Evolutionary conservation across 352 stramenopile genomes (phyloP), one percentile per base, ranked within the genome.

Genomic region (Phytophthora foliorum): DNA sequence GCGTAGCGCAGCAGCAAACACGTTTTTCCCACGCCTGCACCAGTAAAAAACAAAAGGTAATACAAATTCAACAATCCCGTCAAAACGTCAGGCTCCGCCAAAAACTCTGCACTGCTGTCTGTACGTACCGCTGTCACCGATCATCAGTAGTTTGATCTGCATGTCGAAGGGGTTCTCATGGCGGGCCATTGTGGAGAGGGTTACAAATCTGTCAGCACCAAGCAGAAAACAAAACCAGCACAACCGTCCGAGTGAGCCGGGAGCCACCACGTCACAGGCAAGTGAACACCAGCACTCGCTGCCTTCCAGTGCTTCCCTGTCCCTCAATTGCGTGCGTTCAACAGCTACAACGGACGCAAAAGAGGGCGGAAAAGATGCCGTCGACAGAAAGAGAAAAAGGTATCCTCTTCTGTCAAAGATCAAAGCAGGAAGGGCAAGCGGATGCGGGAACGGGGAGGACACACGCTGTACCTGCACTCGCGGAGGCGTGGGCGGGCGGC

Each of bases 131-230:
- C 91, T 98, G 74, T 99, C 96, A 25, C 97, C 97, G 60, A 99
- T 98, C 94, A 98, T 99, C 44, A 99, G 85, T 63, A 99, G 81
- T 74, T 99, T 99, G 74, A 99, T 98, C 84, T 99, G 97, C 92
- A 99, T 98, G 74, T 98, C 96, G 69, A 98, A 98, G 14, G 89
- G 90, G 72, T 97, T 97, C 36, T 97, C 89, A 80, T 97, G 88
- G 64, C 88, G 88, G 60, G 92, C 90, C 92, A 97, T 97, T 42
- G 39, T 74, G 56, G 64, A 69, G 45, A 63, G 21, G 42, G 44
- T 55, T 64, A 61, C 44, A 60, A 70, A 57, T 79, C 60, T 62
- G 36, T 44, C 34, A 36, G 14, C 10, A 69, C 21, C 41, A 56
- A 51, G 38, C 39, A 78, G 19, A 57, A 36, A 61, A 49, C 2